Conservation (phyloP, 2,329 filamentous ascomycete genomes). For the Dothistroma pini region DNA sequence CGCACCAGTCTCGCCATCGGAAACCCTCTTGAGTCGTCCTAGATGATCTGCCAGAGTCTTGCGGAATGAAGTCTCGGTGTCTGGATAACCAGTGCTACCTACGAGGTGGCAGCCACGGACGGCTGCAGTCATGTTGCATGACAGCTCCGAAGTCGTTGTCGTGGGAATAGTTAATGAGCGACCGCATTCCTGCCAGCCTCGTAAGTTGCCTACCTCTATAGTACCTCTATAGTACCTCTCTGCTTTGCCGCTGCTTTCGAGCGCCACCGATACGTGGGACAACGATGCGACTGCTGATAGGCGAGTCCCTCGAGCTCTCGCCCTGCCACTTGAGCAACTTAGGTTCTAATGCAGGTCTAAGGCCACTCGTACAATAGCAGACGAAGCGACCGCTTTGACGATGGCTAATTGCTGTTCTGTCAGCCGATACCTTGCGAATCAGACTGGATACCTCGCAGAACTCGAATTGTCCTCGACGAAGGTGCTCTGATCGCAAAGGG, state of each 20-base stretch:
- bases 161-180: not conserved
- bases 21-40: conserved; percentile 36
- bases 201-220: not conserved
- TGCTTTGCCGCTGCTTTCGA: not conserved
- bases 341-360: conserved; percentile 2
- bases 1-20: conserved; percentile 42
- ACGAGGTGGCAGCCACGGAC: conserved; percentile 33
- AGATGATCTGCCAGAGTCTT: conserved; percentile 29
- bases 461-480: not conserved
- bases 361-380: not conserved
- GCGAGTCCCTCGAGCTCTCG: not conserved
- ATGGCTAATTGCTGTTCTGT: not conserved
- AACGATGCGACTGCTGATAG: not conserved
- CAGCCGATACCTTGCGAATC: not conserved
- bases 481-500: not conserved
- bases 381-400: not conserved
- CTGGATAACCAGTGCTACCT: conserved; percentile 36
- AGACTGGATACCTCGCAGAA: not conserved
- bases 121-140: conserved; percentile 5
- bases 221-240: not conserved
- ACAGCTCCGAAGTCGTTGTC: not conserved
- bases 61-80: conserved; percentile 34
- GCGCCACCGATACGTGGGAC: not conserved
- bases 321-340: not conserved
- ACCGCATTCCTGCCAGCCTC: not conserved